Base-by-base conservation (phyloP, 129 eudicot genomes). In the Deinandra increscens region DNA sequence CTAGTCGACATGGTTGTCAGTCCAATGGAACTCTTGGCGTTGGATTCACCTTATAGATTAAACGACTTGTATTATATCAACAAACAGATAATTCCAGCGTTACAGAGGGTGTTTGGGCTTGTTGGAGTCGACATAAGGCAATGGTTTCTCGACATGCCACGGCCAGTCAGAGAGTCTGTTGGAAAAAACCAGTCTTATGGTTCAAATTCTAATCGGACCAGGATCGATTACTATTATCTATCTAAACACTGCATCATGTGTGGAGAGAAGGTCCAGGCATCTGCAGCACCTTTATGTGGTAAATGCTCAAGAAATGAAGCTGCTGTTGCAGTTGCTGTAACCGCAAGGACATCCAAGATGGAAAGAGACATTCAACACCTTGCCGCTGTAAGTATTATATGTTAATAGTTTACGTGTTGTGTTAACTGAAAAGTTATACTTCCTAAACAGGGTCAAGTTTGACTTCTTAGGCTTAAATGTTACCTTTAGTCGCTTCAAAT, bases 51-150 rank as follows among this genome's bases (percentile, higher is more conserved):
- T 62, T 86, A 59, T 44, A 79, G 96, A 76, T 78, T 92, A 73
- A 92, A 92, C 60, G 96, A 89, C 76, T 64, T 89, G n/a, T 92
- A 92, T 80, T 92, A 92, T 74, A 92, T 92, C 65, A 92, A 81
- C 51, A 92, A 92, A 73, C 98, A 92, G 79, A 92, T 92, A 51
- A 89, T 88, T 38, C 98, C 98, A 45, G 95, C 98, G 3, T 74
- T 92, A 65, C 98, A 92, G 50, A 73, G 98, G 64, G 91, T 86
- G n/a, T 92, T 92, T 79, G 96, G 96, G 64, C 96, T 92, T 20
- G 79, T 88, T 45, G 95, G 95, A 22, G 96, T 78, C 18, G 91
- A 92, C 71, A 63, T 92, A 76, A 77, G 79, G 66, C 95, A 79
- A 66, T 93, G 96, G 96, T 89, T 86, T 69, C 55, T 73, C 19